Evolutionary conservation across 208 protist genomes (phyloP).

Genomic region (Acanthamoeba sp.): DNA sequence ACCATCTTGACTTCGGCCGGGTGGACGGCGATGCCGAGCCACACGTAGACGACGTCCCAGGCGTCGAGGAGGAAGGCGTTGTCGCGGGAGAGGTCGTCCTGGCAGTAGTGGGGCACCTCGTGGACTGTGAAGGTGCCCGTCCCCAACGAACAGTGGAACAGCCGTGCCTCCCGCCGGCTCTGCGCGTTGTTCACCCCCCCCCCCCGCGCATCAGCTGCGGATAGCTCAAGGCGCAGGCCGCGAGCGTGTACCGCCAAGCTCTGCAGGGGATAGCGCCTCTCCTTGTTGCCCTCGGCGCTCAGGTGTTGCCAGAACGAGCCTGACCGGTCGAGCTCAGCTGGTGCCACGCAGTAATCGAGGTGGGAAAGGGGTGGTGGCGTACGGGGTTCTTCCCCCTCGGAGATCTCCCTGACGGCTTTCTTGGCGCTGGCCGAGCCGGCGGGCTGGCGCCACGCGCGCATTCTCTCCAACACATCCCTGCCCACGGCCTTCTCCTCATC

Average conservation of each 20-base stretch:
- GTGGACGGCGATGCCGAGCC: conserved; percentile 7
- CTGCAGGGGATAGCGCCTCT: not conserved
- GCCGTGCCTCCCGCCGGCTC: conserved; percentile 32
- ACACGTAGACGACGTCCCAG: conserved; percentile 34
- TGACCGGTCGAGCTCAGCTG: not conserved
- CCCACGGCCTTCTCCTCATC: not conserved
- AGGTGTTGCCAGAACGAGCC: not conserved
- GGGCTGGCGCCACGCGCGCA: not conserved
- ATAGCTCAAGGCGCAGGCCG: not conserved
- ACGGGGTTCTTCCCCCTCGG: not conserved
- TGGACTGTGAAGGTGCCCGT: conserved; percentile 55
- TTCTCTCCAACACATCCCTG: not conserved
- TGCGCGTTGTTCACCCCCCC: not conserved
- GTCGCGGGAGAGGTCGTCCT: conserved; percentile 81
- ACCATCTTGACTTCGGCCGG: conserved; percentile 46
- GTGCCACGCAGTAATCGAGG: too few relatives aligned
- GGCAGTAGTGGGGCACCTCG: conserved; percentile 61
- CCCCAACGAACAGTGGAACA: conserved; percentile 80
- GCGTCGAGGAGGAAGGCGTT: conserved; percentile 81
- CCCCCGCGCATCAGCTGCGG: not conserved
- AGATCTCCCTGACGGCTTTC: not conserved
- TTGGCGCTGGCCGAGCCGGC: too few relatives aligned
- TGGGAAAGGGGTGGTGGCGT: too few relatives aligned
- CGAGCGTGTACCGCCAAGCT: not conserved
- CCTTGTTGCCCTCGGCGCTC: not conserved